Evolutionary conservation across 306 rosid species (phyloP), one percentile per base, ranked within the genome.

Genomic region (Cucumis melo): DNA sequence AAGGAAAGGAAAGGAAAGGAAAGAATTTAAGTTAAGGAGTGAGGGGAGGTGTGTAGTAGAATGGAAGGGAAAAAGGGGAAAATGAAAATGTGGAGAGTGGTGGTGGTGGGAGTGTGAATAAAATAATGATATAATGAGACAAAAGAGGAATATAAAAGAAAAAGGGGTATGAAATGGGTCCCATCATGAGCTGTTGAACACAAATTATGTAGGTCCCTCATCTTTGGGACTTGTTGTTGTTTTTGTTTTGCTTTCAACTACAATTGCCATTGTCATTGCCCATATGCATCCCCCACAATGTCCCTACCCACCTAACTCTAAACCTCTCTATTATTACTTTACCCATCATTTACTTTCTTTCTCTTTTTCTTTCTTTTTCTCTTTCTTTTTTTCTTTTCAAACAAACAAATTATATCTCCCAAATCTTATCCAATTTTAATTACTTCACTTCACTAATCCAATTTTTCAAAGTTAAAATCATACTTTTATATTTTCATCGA

Each of bases 371-470:
- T 27, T 0, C 8, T 39, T 39, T 39, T 8, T 39, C 1, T 39
- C 10, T 0, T 39, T 6, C 0, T 7, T 38, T 6, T 39, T 1
- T 0, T 6, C 0, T 7, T 38, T 6, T 39, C 9, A 0, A 27
- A 2, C 29, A 39, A 39, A 39, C 8, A 36, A 36, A 36, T 36
- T 36, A 36, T 36, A 36, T 4, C 3, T 36, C 39, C 39, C 1
- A 36, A n/a, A n/a, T n/a, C n/a, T n/a, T n/a, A n/a, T n/a, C n/a
- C n/a, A n/a, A n/a, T n/a, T n/a, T n/a, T n/a, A n/a, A n/a, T n/a
- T n/a, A n/a, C n/a, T n/a, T n/a, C n/a, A n/a, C n/a, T n/a, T n/a
- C n/a, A n/a, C n/a, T n/a, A n/a, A n/a, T n/a, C n/a, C n/a, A n/a
- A n/a, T n/a, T n/a, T n/a, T n/a, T n/a, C n/a, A n/a, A n/a, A n/a